Conservation (phyloP, 2,329 filamentous ascomycete genomes). For the Verticillium longisporum region DNA sequence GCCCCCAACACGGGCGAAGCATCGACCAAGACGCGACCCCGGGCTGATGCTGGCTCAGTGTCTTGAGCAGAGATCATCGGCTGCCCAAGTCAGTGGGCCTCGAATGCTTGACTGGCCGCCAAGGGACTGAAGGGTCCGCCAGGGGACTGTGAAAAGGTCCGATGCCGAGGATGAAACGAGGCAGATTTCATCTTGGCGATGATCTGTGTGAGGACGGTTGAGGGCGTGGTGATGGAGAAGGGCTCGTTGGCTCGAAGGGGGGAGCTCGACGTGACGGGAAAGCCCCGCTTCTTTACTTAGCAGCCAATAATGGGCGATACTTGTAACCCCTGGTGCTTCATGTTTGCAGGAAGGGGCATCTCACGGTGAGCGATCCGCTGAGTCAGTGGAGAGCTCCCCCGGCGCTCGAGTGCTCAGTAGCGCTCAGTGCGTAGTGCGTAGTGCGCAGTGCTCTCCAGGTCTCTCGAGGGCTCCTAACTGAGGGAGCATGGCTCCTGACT, state of each 20-base stretch:
- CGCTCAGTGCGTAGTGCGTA: neutral
- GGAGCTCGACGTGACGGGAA: neutral
- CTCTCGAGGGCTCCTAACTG: too few species aligned
- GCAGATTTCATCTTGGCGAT: neutral
- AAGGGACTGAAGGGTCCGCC: neutral
- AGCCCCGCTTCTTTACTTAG: neutral
- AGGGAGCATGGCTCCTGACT: too few species aligned
- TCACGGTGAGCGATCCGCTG: neutral
- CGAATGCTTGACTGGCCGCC: neutral
- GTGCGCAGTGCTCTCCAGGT: too few species aligned
- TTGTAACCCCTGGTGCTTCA: neutral
- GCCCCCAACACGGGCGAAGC: neutral
- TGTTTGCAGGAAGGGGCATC: neutral
- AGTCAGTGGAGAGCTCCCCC: neutral
- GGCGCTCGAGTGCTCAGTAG: too few species aligned
- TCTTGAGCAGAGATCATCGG: too few species aligned
- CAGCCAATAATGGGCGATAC: neutral
- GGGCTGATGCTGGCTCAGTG: too few species aligned
- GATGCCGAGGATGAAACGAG: neutral
- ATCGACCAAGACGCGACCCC: neutral
- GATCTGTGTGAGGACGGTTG: neutral
- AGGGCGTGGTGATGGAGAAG: neutral
- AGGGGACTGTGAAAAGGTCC: neutral
- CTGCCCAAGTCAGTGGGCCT: too few species aligned
- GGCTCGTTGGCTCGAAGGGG: neutral